phyloP scores from a whole-genome alignment of 768 basidiomycete genomes.

The Cyclocybe cylindracea region DNA sequence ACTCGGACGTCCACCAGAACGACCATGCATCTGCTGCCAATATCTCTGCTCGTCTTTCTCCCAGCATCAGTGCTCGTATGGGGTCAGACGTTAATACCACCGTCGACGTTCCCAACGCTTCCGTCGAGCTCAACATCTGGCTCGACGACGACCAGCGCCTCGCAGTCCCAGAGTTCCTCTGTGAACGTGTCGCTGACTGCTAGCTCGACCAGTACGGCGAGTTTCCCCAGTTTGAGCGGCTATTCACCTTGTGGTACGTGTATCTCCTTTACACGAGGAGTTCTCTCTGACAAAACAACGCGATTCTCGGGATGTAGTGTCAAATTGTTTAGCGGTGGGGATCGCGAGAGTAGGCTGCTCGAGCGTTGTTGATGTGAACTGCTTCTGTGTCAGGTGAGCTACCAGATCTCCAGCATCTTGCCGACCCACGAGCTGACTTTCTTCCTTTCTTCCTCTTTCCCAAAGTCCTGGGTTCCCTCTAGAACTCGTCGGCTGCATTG shows the following conservation, averaged over 20 bases:
- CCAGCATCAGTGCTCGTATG: too few relatives aligned
- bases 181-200: conserved; percentile 15
- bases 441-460: neutral
- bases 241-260: conserved; percentile 40
- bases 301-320: conserved; percentile 31
- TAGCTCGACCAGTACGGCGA: conserved; percentile 31
- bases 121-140: neutral
- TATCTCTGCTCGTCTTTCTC: too few relatives aligned
- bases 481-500: conserved; percentile 38
- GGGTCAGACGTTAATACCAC: conserved; percentile 5
- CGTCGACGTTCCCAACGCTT: conserved; percentile 17
- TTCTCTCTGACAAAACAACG: neutral
- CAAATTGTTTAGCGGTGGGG: conserved; percentile 41
- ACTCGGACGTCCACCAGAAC: too few relatives aligned
- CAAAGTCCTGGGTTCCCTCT: conserved; percentile 35
- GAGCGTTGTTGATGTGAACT: conserved; percentile 47
- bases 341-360: conserved; percentile 40
- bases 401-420: neutral
- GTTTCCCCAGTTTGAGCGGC: conserved; percentile 39
- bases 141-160: neutral
- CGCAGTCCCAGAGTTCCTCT: neutral
- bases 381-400: conserved; percentile 45
- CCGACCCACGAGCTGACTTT: neutral
- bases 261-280: neutral
- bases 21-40: too few relatives aligned